These are phyloP conservation scores for Ophiostoma tasmaniense DNA, from an alignment of 2,329 filamentous ascomycete species.

Conservation along the genomic window DNA sequence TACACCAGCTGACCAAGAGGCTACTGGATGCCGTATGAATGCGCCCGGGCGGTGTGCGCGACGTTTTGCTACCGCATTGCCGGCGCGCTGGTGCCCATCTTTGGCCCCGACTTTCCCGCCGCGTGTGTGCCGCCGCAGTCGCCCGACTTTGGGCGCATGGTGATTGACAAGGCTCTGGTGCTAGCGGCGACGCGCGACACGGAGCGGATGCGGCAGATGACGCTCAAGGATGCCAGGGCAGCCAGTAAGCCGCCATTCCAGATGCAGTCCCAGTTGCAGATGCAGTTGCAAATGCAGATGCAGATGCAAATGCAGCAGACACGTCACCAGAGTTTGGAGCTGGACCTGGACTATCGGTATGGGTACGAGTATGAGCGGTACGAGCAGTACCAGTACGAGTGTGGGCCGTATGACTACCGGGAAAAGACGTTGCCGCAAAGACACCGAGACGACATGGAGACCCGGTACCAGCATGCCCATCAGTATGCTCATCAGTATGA, in stretches of 20 bases:
- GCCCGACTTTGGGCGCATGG: conserved; percentile 57
- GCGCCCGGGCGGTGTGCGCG: conserved; percentile 76
- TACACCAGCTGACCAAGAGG: no score
- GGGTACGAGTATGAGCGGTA: no score
- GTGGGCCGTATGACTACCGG: background rate
- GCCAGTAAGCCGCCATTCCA: background rate
- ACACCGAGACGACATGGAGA: no score
- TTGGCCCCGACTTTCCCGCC: conserved; percentile 71
- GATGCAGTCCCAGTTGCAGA: no score
- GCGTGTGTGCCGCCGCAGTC: conserved; percentile 59
- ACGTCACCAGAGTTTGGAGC: background rate
- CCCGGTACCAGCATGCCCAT: no score
- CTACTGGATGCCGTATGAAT: conserved; percentile 92
- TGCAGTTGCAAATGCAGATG: no score
- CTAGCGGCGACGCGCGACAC: conserved; percentile 43
- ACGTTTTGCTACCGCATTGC: conserved; percentile 86
- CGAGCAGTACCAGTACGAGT: background rate
- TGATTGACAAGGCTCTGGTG: conserved; percentile 52
- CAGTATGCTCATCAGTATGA: background rate
- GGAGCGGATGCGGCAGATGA: conserved; percentile 30
- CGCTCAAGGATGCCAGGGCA: background rate
- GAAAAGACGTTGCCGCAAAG: background rate
- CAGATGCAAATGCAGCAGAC: background rate
- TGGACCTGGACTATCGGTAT: background rate
- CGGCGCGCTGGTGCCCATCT: conserved; percentile 79